A percentile compares a stretch with the other conserved stretches of the same genome.
phyloP scores from a whole-genome alignment of 2,329 filamentous ascomycete genomes.

The Fusarium lyarnte region DNA sequence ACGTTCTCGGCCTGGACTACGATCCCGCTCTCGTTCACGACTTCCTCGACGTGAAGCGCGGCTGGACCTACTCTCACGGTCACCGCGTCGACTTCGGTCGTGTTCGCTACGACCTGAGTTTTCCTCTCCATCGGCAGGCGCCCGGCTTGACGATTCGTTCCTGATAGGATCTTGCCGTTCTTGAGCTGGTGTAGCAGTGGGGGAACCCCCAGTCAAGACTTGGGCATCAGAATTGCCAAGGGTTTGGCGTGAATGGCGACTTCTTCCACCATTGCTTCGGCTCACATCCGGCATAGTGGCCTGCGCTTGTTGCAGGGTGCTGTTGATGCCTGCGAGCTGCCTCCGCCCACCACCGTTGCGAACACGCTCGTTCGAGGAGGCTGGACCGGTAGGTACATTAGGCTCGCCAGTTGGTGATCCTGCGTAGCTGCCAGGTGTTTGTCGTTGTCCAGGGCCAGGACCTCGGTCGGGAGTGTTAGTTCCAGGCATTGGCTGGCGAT shows the following conservation, averaged over 20 bases:
- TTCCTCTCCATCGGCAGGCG: conserved; percentile 47
- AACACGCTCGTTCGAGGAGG: conserved; percentile 50
- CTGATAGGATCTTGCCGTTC: conserved; percentile 59
- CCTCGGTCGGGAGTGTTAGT: conserved; percentile 47
- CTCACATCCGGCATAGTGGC: conserved; percentile 51
- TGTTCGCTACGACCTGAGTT: conserved; percentile 48
- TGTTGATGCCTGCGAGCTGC: conserved; percentile 69
- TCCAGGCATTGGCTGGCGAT: conserved; percentile 46
- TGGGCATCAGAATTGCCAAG: conserved; percentile 66
- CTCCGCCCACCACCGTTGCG: conserved; percentile 56
- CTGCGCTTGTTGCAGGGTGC: conserved; percentile 63
- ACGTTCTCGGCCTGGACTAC: conserved; percentile 58
- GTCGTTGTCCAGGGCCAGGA: conserved; percentile 36
- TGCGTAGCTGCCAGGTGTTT: conserved; percentile 36
- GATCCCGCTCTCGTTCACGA: conserved; percentile 61
- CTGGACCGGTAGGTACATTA: conserved; percentile 49
- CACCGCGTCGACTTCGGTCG: conserved; percentile 56
- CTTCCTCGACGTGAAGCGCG: conserved; percentile 59
- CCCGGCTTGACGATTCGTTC: conserved; percentile 49
- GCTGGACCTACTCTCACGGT: conserved; percentile 53
- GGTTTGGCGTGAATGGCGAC: conserved; percentile 52
- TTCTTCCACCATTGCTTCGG: conserved; percentile 49
- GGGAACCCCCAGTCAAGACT: conserved; percentile 64
- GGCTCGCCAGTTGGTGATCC: conserved; percentile 41
- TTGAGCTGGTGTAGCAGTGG: conserved; percentile 58